phyloP scores from a whole-genome alignment of 2,329 filamentous ascomycete genomes.

The Botrytis fragariae region DNA sequence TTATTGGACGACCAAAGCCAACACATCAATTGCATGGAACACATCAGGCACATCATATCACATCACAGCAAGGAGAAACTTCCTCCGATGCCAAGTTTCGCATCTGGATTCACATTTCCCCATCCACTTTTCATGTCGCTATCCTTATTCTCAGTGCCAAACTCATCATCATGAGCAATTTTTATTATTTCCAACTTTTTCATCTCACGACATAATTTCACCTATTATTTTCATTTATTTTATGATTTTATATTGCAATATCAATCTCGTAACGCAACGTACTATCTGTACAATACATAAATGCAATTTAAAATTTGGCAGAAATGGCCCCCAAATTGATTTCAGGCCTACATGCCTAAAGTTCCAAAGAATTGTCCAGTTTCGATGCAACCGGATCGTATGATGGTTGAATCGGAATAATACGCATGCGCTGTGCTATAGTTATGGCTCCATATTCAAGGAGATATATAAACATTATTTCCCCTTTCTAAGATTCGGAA shows the following conservation, averaged over 20 bases:
- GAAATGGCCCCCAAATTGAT: neutral
- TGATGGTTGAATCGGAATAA: neutral
- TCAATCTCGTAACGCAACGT: neutral
- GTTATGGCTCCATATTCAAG: neutral
- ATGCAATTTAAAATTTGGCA: neutral
- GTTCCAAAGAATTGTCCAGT: neutral
- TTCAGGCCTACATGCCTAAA: neutral
- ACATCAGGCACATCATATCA: constrained; percentile 3
- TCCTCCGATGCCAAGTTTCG: neutral
- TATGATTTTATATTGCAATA: neutral
- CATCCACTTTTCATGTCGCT: neutral
- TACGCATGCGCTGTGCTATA: neutral
- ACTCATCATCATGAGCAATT: neutral
- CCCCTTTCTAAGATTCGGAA: neutral
- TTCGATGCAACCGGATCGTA: neutral
- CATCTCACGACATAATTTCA: neutral
- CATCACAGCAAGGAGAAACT: neutral
- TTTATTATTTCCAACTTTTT: neutral
- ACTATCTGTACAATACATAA: neutral
- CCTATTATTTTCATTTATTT: neutral
- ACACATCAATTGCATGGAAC: constrained; percentile 5
- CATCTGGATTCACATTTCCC: neutral
- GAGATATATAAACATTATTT: neutral
- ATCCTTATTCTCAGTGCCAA: constrained; percentile 1
- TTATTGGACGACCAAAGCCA: constrained; percentile 15